Percentiles rank a stretch among this genome's conserved stretches.
phyloP scores from a whole-genome alignment of 805 yeast species.

The Saturnispora bothae region DNA sequence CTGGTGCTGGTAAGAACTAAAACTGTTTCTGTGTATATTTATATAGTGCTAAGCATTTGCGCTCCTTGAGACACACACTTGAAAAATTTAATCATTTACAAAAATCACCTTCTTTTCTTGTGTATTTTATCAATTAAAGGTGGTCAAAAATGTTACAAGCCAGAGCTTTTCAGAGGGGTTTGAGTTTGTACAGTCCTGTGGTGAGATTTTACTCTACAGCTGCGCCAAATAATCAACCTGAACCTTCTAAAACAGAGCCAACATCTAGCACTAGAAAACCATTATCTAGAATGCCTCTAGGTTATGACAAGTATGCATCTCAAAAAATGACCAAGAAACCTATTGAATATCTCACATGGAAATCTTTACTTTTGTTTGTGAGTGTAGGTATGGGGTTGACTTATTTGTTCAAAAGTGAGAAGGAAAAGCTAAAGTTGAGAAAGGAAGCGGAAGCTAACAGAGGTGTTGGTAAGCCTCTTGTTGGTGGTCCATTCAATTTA shows the following conservation, averaged over 20 bases:
- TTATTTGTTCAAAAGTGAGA: constrained; percentile 64
- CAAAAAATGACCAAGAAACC: constrained; percentile 26
- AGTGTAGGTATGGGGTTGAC: constrained; percentile 64
- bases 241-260: not conserved
- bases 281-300: constrained; percentile 70
- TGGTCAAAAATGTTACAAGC: not conserved
- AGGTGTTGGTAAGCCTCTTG: constrained; percentile 83
- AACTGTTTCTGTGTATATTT: not conserved
- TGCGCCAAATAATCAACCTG: not conserved
- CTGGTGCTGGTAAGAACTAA: constrained; percentile 50
- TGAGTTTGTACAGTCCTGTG: not conserved
- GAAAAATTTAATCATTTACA: not conserved
- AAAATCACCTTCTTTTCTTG: not conserved
- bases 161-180: not conserved
- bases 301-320: constrained; percentile 30
- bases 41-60: not conserved
- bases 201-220: not conserved
- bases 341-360: constrained; percentile 77
- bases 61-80: not conserved
- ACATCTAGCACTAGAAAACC: constrained; percentile 36
- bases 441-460: constrained; percentile 76
- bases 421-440: constrained; percentile 60
- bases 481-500: constrained; percentile 83
- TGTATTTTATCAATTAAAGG: not conserved
- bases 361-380: constrained; percentile 58